Evolutionary conservation across 73 alveolate genomes (phyloP), one percentile per base, ranked within the genome.

Genomic region (Stentor roeselii): DNA sequence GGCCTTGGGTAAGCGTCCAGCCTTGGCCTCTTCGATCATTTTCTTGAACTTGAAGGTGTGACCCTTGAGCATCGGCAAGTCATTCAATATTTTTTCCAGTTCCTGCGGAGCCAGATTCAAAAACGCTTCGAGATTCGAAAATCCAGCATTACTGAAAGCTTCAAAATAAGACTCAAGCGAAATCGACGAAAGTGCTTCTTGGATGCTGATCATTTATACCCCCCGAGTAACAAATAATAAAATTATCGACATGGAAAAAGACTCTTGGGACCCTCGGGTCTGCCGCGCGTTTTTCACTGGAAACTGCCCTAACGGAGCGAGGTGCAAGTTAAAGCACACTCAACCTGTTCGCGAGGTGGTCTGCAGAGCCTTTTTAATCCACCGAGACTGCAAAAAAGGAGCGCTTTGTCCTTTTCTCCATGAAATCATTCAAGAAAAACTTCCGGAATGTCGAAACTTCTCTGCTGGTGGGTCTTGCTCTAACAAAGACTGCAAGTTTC

Each of bases 401-500:
- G 15, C 80, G 21, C 41, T 67, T 27, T 67, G 80, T 32, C 80
- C 80, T 21, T 67, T 21, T 34, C 80, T 67, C 37, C 80, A 67
- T 34, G 80, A 67, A 2, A 67, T 67, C n/a, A 67, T 32, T 2
- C 42, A n/a, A 67, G 80, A 67, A 21, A 67, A 67, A 32, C 80
- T 67, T 67, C 80, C 80, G 21, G 80, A 67, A 32, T 67, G 80
- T 40, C 80, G 80, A 21, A 67, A 67, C 34, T 67, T 67, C 80
- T 27, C 37, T 21, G 34, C 34, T 30, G 80, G 34, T 32, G 80
- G 80, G 1, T 21, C n/a, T 15, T 67, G 80, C 41, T 27, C 21
- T 21, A 67, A 67, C 37, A 36, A 36, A 0, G 80, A 67, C 80
- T 67, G 80, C 80, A 67, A 67, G 34, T 67, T 67, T 40, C n/a